Percentiles rank a stretch among this genome's conserved stretches.
phyloP scores from a whole-genome alignment of 306 rosid genomes.

The Quercus cerris region DNA sequence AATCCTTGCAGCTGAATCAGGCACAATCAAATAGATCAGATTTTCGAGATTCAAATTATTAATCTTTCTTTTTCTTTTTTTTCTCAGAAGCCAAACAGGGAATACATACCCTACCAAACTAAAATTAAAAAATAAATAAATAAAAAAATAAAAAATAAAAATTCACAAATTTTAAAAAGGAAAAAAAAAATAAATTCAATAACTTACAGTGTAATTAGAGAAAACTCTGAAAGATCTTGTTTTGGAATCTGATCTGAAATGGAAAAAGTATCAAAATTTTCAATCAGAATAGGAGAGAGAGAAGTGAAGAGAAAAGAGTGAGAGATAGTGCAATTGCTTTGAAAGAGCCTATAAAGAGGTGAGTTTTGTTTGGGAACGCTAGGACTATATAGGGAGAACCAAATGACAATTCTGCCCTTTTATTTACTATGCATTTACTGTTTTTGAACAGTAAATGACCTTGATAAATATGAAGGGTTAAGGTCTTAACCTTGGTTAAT shows the following conservation, averaged over 20 bases:
- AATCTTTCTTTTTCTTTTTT: not conserved
- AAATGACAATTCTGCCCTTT: conserved; percentile 18
- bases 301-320: not conserved
- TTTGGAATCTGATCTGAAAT: not conserved
- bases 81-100: not conserved
- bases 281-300: not conserved
- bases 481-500: not conserved
- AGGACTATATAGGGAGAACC: conserved; percentile 29
- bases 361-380: not conserved
- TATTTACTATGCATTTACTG: not conserved
- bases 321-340: not conserved
- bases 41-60: not conserved
- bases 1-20: not conserved
- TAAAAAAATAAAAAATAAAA: not conserved
- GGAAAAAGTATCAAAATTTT: not conserved
- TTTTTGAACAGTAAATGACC: not conserved
- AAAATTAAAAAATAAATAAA: not conserved
- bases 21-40: not conserved
- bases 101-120: conserved; percentile 2
- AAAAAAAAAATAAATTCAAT: not conserved
- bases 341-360: conserved; percentile 11
- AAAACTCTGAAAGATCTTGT: not conserved
- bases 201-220: conserved; percentile 33
- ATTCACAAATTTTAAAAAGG: not conserved
- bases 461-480: not conserved